Evolutionary conservation across 2,329 filamentous ascomycete species (phyloP), one percentile per base, ranked within the genome.

Genomic region (Byssothecium circinans): DNA sequence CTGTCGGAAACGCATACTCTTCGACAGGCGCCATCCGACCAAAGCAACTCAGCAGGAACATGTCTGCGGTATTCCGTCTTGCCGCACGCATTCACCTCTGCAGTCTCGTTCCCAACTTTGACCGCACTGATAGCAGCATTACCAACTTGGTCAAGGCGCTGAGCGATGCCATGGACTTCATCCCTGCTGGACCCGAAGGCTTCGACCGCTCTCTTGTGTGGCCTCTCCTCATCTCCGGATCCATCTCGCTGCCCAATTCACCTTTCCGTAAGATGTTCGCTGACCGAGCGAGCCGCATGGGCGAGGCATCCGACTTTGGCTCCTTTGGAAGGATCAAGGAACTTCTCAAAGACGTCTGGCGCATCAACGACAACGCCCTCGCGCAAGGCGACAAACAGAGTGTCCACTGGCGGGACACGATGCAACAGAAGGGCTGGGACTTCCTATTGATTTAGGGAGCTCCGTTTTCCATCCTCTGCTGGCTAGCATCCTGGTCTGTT

Each of bases 41-140:
- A 2, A 88, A 88, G 65, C 87, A 95, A 72, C 81, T 97, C 55
- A 87, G 86, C 67, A 85, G 83, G 71, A 96, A 95, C 77, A 90
- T 97, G 73, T 95, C 91, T 0, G 82, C 86, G 33, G 85, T 95
- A 35, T 99, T 95, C 83, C 89, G 92, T 62, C 78, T 95, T 44
- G 92, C 92, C 2, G 91, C 92, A 2, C 87, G 92, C 65, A 91
- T 99, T 74, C 96, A 96, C 74, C 85, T 97, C n/a, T 96, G 91
- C 83, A 91, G 89, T 66, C 80, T 99, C 29, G 89, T 97, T 0
- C 92, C 92, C 0, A 91, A 91, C 47, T 94, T 92, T 74, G 85
- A 86, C 61, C 87, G 88, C 39, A 80, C 79, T 47, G 86, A 94
- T 61, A 77, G 78, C 8, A 89, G 86, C 68, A 91, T 86, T 64